Base-by-base conservation (phyloP, 169 alveolate genomes). In the Babesia divergens region DNA sequence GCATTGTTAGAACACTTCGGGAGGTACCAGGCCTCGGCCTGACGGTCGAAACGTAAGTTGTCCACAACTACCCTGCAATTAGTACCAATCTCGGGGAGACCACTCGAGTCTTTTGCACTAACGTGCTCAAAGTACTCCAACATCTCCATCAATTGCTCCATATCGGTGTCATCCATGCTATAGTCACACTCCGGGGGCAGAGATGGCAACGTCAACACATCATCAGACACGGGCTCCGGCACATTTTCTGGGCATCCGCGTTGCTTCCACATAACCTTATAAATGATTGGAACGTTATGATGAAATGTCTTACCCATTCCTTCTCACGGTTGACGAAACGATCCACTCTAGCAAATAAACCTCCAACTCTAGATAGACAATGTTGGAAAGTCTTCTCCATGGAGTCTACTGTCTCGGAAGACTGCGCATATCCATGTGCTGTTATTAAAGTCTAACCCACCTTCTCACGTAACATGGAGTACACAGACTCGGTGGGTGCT, bases 21-120 rank as follows among this genome's bases (percentile, higher is more conserved):
- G 29, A 79, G 52, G 44, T 59, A 66, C 87, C 87, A 79, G 42
- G 60, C 60, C 16, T 6, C 29, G 46, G 87, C 53, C 68, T 79
- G 82, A 40, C 80, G 66, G 38, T 79, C 51, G 53, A 79, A 26
- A 20, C 59, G 26, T 26, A 79, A 20, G 49, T 66, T 58, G 44
- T 58, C 71, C 9, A 79, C 56, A 43, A 37, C 58, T 5, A 65
- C 55, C 1, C 20, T 28, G 53, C 16, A 65, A 44, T 76, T 60
- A 20, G 55, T 20, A 5, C 81, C 85, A 7, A 76, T 38, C 43
- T 58, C 55, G 24, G 62, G 72, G 1, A 62, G 59, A 24, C 72
- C 72, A 9, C 47, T 20, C 2, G 43, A 38, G 42, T 29, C 71
- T 24, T 34, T 43, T 40, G 18, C 32, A 37, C 68, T 53, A 24